Percentiles rank a stretch among this genome's conserved stretches.
phyloP scores from a whole-genome alignment of 306 rosid species.

The Cicer judaicum region DNA sequence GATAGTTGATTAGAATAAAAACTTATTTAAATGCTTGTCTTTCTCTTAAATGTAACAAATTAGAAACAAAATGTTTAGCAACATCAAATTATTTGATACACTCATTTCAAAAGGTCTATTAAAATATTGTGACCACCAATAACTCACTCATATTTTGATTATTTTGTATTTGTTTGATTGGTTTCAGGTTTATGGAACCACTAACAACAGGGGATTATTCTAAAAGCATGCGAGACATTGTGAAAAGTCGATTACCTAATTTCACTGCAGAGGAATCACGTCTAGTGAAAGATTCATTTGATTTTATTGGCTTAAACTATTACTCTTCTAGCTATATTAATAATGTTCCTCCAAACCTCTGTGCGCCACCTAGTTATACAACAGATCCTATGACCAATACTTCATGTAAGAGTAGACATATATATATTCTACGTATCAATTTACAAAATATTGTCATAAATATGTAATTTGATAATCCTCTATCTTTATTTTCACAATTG shows the following conservation, averaged over 20 bases:
- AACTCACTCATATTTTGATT: too few species aligned
- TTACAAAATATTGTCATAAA: background rate
- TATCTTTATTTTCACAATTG: background rate
- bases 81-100: too few species aligned
- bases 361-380: slow-evolving; percentile 26
- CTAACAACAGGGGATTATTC: slow-evolving; percentile 67
- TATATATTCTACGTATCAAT: background rate
- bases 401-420: slow-evolving; percentile 37
- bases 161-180: background rate
- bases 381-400: slow-evolving; percentile 42
- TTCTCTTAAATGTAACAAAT: too few species aligned
- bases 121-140: too few species aligned
- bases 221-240: slow-evolving; percentile 51
- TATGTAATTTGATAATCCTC: background rate
- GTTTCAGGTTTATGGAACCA: slow-evolving; percentile 62
- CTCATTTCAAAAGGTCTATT: too few species aligned
- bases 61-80: too few species aligned
- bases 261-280: slow-evolving; percentile 45
- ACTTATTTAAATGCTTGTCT: too few species aligned
- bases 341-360: slow-evolving; percentile 28
- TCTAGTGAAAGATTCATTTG: slow-evolving; percentile 55
- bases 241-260: slow-evolving; percentile 55
- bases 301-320: slow-evolving; percentile 68
- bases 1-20: too few species aligned
- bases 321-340: slow-evolving; percentile 51